Conservation (phyloP, 306 rosid species). For the Clitoria ternatea region DNA sequence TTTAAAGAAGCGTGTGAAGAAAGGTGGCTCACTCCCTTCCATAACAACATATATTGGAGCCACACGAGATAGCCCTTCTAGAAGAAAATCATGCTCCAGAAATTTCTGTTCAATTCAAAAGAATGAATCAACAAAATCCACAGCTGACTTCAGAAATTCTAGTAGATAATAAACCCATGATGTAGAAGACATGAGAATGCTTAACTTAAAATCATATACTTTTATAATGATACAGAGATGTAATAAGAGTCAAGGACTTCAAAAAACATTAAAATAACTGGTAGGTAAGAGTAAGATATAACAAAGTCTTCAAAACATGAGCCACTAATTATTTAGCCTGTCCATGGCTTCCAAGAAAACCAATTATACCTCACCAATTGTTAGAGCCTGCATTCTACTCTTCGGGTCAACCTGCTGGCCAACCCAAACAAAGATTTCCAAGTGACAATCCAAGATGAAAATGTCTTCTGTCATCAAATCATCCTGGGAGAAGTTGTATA, state of each 20-base stretch:
- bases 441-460: constrained; percentile 75
- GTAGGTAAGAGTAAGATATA: not conserved
- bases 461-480: constrained; percentile 95
- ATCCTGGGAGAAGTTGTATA: constrained; percentile 83
- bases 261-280: not conserved
- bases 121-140: constrained; percentile 8
- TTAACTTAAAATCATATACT: not conserved
- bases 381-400: constrained; percentile 60
- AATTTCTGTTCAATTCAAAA: constrained; percentile 58
- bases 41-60: constrained; percentile 72
- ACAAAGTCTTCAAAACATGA: constrained; percentile 6
- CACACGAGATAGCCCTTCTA: constrained; percentile 57
- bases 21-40: constrained; percentile 92
- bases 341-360: constrained; percentile 19
- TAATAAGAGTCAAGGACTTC: constrained; percentile 5
- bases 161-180: constrained; percentile 9
- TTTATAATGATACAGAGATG: not conserved
- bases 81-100: constrained; percentile 75
- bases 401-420: constrained; percentile 80
- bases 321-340: not conserved
- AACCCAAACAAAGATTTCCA: constrained; percentile 81
- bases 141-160: constrained; percentile 11
- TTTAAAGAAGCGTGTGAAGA: constrained; percentile 80
- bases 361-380: constrained; percentile 77
- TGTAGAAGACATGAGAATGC: not conserved